Percentiles rank a stretch among this genome's conserved stretches.
phyloP scores from a whole-genome alignment of 768 basidiomycete genomes.

The Mycena venus region DNA sequence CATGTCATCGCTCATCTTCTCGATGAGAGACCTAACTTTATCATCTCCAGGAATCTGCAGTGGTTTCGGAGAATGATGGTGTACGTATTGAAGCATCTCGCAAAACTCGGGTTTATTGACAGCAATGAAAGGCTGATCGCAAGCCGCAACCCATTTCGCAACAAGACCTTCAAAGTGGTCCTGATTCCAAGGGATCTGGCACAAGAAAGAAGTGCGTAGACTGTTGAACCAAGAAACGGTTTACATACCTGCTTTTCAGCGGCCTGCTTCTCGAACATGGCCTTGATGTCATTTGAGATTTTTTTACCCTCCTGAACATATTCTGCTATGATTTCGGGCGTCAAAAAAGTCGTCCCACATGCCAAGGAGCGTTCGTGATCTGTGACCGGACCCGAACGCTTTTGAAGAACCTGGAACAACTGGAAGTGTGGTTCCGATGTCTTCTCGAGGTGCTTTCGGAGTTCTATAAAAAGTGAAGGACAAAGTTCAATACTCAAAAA shows the following conservation, averaged over 20 bases:
- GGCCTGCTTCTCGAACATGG: slow-evolving; percentile 7
- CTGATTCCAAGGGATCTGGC: slow-evolving; percentile 16
- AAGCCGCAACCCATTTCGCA: slow-evolving; percentile 13
- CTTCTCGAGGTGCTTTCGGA: neutral
- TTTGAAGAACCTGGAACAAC: neutral
- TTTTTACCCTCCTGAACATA: neutral
- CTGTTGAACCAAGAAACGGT: neutral
- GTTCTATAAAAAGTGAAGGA: neutral
- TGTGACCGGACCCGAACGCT: neutral
- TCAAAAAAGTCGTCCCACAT: neutral
- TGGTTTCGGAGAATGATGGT: slow-evolving; percentile 1
- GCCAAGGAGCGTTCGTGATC: slow-evolving; percentile 5
- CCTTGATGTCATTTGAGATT: neutral
- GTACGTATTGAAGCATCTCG: slow-evolving; percentile 18
- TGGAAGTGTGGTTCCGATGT: neutral
- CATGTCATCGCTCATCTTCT: neutral
- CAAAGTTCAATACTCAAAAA: neutral
- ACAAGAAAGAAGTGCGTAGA: neutral
- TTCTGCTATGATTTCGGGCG: neutral
- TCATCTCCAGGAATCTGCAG: neutral
- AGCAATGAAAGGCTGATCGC: slow-evolving; percentile 15
- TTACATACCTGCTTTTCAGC: neutral
- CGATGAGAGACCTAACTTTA: neutral
- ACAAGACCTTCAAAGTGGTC: slow-evolving; percentile 14
- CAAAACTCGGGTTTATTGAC: slow-evolving; percentile 3